These are phyloP conservation scores for Metschnikowia cerradonensis DNA, from an alignment of 805 yeast species.

Conservation along the genomic window DNA sequence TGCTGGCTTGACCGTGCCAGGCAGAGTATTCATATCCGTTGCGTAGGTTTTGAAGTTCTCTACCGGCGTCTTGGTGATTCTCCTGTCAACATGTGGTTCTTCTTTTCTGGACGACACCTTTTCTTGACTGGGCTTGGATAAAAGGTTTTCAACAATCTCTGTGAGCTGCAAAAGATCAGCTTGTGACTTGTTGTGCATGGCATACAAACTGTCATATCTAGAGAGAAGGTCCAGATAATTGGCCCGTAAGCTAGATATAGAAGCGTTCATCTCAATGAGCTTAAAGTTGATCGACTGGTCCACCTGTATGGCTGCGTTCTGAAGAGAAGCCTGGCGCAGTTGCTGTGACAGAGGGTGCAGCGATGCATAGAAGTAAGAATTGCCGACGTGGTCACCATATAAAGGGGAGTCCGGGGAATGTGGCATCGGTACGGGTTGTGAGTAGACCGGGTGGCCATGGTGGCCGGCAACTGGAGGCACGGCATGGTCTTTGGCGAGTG, in stretches of 20 bases:
- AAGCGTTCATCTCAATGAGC: slow-evolving; percentile 37
- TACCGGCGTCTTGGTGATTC: slow-evolving; percentile 10
- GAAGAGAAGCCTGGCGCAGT: slow-evolving; percentile 18
- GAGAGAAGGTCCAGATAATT: slow-evolving; percentile 42
- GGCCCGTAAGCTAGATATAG: slow-evolving; percentile 34
- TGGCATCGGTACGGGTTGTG: slow-evolving; percentile 12
- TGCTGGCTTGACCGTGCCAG: slow-evolving; percentile 12
- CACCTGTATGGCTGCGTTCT: slow-evolving; percentile 10
- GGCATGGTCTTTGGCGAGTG: slow-evolving; percentile 2
- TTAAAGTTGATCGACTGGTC: slow-evolving; percentile 21
- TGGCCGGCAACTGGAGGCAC: slow-evolving; percentile 7
- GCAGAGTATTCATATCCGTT: slow-evolving; percentile 11
- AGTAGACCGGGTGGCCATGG: slow-evolving; percentile 10
- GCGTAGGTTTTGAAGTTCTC: slow-evolving; percentile 9
- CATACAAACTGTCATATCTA: slow-evolving; percentile 45
- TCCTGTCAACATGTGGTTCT: slow-evolving; percentile 7
- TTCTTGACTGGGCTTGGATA: slow-evolving; percentile 1
- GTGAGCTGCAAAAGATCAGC: slow-evolving; percentile 50
- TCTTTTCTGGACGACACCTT: slow-evolving; percentile 1
- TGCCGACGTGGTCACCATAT: slow-evolving; percentile 7
- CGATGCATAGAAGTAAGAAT: slow-evolving; percentile 13
- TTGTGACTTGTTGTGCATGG: slow-evolving; percentile 47
- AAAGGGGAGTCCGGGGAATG: slow-evolving; percentile 14
- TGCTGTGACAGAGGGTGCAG: slow-evolving; percentile 15
- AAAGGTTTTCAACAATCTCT: slow-evolving; percentile 39